phyloP scores from a whole-genome alignment of 495 filamentous ascomycete species.

The Talaromyces adpressus region DNA sequence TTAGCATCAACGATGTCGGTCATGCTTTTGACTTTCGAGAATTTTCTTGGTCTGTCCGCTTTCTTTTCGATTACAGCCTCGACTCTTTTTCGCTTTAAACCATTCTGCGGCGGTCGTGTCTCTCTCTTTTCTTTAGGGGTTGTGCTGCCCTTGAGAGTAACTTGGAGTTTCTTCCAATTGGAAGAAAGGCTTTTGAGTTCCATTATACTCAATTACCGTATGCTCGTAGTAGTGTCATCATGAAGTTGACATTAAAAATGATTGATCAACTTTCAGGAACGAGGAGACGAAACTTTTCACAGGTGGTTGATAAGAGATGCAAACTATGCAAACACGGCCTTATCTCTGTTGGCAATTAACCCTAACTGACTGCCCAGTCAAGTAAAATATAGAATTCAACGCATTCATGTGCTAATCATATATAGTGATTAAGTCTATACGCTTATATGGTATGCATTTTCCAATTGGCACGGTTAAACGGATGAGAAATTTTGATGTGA shows the following conservation, averaged over 20 bases:
- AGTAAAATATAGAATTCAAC: not conserved
- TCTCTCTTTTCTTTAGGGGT: slow-evolving; percentile 26
- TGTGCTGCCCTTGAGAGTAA: slow-evolving; percentile 48
- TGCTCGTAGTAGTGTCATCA: not conserved
- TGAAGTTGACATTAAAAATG: not conserved
- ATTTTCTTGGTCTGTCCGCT: slow-evolving; percentile 3
- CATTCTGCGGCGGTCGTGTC: slow-evolving; percentile 26
- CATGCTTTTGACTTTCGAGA: slow-evolving; percentile 10
- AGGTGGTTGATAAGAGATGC: slow-evolving; percentile 5
- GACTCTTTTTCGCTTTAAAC: slow-evolving; percentile 28
- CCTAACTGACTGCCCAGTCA: not conserved
- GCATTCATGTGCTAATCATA: not conserved
- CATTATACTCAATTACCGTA: slow-evolving; percentile 18
- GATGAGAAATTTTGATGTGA: not conserved
- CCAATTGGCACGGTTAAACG: not conserved
- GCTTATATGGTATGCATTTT: not conserved
- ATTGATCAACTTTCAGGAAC: not conserved
- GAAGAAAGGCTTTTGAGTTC: slow-evolving; percentile 41
- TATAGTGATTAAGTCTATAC: not conserved
- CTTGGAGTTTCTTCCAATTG: slow-evolving; percentile 75
- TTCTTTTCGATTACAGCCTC: slow-evolving; percentile 3
- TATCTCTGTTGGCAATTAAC: not conserved
- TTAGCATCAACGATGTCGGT: slow-evolving; percentile 1
- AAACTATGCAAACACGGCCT: slow-evolving; percentile 8
- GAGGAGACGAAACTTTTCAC: slow-evolving; percentile 5